Base-by-base conservation (phyloP, 768 basidiomycete genomes). In the Galerina sulciceps region DNA sequence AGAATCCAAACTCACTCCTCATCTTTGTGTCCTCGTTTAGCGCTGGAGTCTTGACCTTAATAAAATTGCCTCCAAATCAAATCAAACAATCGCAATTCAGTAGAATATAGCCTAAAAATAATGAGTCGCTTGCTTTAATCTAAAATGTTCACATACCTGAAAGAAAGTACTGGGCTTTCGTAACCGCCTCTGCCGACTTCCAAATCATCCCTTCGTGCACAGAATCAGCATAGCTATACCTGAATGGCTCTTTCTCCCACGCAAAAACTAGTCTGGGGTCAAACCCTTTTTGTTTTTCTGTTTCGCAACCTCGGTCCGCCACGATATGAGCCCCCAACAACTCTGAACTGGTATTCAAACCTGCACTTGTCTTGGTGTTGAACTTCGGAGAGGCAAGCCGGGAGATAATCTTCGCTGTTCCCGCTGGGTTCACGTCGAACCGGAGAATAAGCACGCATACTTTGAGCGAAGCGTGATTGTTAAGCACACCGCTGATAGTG, bases 251-350 rank as follows among this genome's bases (percentile, higher is more conserved):
- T 34, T 64, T 69, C 58, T 77, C 73, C 50, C 69, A 66, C 17
- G 73, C 69, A 63, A 79, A 75, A 8, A 79, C 73, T 37, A 79
- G 67, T 22, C 77, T 68, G 13, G 73, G 68, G 56, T 79, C 75
- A 35, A 64, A 66, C 26, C 53, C 63, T 23, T 10, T 31, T 47
- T 13, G 26, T 3, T 31, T 31, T 31, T 31, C 5, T 31, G 26
- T 31, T 31, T 31, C 26, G 5, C 5, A 31, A 31, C 26, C 8
- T 31, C 26, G 26, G 8, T 31, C 8, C 5, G 5, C 26, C 26
- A 31, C 26, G 8, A 31, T n/a, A n/a, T n/a, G 26, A 31, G 26
- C 2, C 26, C 26, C 5, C 26, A 5, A 8, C 8, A 8, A 8
- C 26, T 31, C 5, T 4, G 26, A 31, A 31, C 26, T 31, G 4